Evolutionary conservation across 176 grass and related monocot species (phyloP).

Genomic region (Eragrostis curvula): DNA sequence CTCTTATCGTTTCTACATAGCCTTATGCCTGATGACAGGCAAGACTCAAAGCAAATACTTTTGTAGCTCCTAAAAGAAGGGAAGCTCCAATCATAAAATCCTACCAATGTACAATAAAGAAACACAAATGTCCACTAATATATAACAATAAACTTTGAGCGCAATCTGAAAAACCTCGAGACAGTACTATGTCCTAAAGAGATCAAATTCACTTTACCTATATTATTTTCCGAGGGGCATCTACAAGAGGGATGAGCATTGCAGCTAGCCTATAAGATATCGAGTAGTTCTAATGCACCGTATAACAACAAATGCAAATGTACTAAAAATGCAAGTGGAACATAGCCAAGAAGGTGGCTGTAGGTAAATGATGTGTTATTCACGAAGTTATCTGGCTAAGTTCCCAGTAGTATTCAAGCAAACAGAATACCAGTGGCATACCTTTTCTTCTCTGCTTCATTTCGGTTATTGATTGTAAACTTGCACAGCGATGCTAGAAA

Average conservation of each 20-base stretch:
- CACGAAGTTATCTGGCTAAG: constrained; percentile 6
- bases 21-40: neutral
- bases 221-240: neutral
- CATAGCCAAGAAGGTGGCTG: neutral
- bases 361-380: constrained; percentile 5
- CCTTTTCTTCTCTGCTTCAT: constrained; percentile 93
- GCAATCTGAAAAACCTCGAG: neutral
- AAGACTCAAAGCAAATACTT: neutral
- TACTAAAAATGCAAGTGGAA: neutral
- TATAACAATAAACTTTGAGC: constrained; percentile 10
- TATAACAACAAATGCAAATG: neutral
- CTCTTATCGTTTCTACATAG: neutral
- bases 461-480: constrained; percentile 96
- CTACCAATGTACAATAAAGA: neutral
- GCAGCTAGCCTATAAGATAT: constrained; percentile 28
- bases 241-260: neutral
- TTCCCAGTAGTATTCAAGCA: constrained; percentile 16
- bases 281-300: neutral
- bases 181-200: neutral
- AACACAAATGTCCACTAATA: neutral
- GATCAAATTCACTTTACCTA: neutral
- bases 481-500: constrained; percentile 99
- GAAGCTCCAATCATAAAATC: neutral
- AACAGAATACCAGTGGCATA: constrained; percentile 35
- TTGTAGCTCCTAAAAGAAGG: constrained; percentile 9